phyloP scores from a whole-genome alignment of 2,329 filamentous ascomycete species.

The Fusarium sp. region DNA sequence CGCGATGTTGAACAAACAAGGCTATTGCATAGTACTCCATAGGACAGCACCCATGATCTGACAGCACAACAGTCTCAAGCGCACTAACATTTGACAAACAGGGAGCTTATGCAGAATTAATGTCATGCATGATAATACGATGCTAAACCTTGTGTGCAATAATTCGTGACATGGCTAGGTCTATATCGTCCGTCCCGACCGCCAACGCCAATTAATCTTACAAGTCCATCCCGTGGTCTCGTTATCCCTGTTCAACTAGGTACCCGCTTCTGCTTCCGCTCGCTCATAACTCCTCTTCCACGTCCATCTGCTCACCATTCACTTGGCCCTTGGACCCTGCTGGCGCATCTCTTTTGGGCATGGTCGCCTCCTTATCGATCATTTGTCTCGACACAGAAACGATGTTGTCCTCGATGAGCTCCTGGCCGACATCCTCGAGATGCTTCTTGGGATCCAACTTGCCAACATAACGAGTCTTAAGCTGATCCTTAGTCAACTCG shows the following conservation, averaged over 20 bases:
- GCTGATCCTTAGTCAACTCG: constrained; percentile 94
- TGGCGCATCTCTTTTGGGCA: constrained; percentile 76
- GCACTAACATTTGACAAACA: background rate
- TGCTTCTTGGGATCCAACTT: constrained; percentile 99
- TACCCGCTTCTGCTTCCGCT: constrained; percentile 1
- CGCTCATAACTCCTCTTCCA: constrained; percentile 68
- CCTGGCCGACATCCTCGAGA: constrained; percentile 94
- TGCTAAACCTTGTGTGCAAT: constrained; percentile 41
- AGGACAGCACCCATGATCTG: constrained; percentile 7
- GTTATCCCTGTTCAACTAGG: constrained; percentile 22
- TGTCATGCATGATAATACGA: constrained; percentile 41
- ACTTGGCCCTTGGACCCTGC: constrained; percentile 60
- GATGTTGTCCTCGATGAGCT: constrained; percentile 99
- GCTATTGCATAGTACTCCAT: background rate
- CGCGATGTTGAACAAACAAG: constrained; percentile 3
- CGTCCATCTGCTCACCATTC: constrained; percentile 75
- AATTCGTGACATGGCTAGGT: constrained; percentile 44
- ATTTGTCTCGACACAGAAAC: constrained; percentile 98
- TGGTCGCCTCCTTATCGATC: constrained; percentile 99
- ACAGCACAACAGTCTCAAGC: background rate
- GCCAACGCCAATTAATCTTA: constrained; percentile 52
- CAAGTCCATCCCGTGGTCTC: constrained; percentile 46
- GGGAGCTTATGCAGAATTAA: constrained; percentile 30
- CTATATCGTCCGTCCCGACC: constrained; percentile 47
- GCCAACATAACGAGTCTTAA: constrained; percentile 98